phyloP scores from a whole-genome alignment of 441 rosid species.

The Erodium chrysanthum region DNA sequence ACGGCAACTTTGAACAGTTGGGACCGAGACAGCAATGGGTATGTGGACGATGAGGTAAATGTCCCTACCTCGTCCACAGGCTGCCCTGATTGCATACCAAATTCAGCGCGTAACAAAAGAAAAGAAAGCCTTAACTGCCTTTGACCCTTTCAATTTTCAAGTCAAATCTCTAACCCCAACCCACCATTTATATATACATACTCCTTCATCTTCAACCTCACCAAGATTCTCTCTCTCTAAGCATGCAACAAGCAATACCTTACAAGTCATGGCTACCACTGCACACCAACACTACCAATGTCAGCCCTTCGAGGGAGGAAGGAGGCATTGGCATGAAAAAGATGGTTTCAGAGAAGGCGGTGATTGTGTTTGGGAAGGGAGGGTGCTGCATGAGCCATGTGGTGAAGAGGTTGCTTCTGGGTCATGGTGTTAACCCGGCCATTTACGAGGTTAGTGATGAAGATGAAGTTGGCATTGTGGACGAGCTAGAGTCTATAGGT shows the following conservation, averaged over 20 bases:
- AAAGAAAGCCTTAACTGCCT: slow-evolving; percentile 19
- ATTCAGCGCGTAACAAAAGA: too few relatives aligned
- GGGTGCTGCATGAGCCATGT: slow-evolving; percentile 95
- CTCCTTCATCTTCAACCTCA: background rate
- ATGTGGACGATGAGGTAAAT: too few relatives aligned
- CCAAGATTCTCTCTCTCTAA: background rate
- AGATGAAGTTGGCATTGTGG: slow-evolving; percentile 29
- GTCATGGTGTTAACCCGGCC: slow-evolving; percentile 72
- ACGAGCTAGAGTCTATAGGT: slow-evolving; percentile 30
- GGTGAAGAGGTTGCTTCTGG: slow-evolving; percentile 51
- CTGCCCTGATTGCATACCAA: too few relatives aligned
- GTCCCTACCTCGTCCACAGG: too few relatives aligned
- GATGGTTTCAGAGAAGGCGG: slow-evolving; percentile 59
- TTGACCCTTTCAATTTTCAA: slow-evolving; percentile 24
- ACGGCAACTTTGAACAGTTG: too few relatives aligned
- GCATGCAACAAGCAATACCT: slow-evolving; percentile 69
- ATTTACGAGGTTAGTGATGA: slow-evolving; percentile 55
- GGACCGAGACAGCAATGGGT: too few relatives aligned
- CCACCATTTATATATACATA: background rate
- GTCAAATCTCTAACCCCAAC: slow-evolving; percentile 2
- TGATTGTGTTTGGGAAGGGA: slow-evolving; percentile 53
- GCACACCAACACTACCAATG: slow-evolving; percentile 16
- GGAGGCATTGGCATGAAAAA: slow-evolving; percentile 19
- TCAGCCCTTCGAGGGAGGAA: background rate
- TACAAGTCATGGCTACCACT: slow-evolving; percentile 40